Base-by-base conservation (phyloP, 2,329 filamentous ascomycete species). In the Chaetomiaceae sp. region DNA sequence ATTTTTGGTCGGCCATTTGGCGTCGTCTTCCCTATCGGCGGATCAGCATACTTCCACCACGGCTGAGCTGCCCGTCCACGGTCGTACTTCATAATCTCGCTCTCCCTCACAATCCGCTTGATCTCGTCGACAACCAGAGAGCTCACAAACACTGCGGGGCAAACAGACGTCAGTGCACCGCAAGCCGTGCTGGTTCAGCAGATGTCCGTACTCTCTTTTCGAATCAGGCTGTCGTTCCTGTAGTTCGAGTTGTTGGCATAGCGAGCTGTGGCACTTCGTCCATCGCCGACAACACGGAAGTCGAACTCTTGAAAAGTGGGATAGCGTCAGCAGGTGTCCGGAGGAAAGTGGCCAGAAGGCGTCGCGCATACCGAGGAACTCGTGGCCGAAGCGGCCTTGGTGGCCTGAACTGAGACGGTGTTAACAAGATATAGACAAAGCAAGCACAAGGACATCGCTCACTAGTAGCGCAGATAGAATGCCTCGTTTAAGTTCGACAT, bases 191-290 rank as follows among this genome's bases (percentile, higher is more conserved):
- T 4, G 12, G 11, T 19, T 34, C 15, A 24, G 19, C 26, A 15
- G 17, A 14, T 11, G 9, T 4, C 68, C 89, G 58, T 74, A 96
- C 93, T 98, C 74, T 98, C 93, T 90, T 98, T 98, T 56, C 93
- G 86, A 63, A 98, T 98, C 58, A 98, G 73, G 53, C 90, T 96
- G 66, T 98, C 93, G 69, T 98, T 98, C 62, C 93, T 84, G 71
- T 98, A 98, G 71, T 98, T 98, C 48, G 91, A 97, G 69, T 98
- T 98, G 76, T 98, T 98, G 55, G 93, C 93, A 70, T 98, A 98
- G 68, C 93, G 84, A 26, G 91, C 89, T 42, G 93, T 87, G 7
- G 93, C 93, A 64, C 90, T 96, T 51, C 88, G 82, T 42, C 93
- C 93, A 65, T 98, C 93, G 45, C 88, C 88, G 37, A 97, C 79